Evolutionary conservation across 2,329 filamentous ascomycete genomes (phyloP).

Genomic region (Dothideomycetidae sp.): DNA sequence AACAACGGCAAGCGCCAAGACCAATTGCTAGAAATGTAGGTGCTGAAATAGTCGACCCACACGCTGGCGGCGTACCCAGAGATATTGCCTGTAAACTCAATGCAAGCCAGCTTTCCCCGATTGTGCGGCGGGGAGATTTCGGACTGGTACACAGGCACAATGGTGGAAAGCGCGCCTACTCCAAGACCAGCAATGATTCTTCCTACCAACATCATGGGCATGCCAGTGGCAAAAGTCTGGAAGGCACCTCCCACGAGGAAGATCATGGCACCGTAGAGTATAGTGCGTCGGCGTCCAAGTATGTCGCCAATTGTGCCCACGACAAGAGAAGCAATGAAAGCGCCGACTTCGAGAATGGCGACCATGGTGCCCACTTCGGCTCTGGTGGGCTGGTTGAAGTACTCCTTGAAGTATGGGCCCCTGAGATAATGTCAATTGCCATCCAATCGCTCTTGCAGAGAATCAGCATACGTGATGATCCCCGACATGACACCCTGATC

Average conservation of each 20-base stretch:
- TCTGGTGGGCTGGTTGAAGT: constrained; percentile 76
- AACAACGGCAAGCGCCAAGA: constrained; percentile 83
- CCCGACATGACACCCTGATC: constrained; percentile 82
- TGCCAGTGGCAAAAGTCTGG: constrained; percentile 66
- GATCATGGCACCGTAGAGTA: constrained; percentile 82
- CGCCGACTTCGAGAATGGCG: constrained; percentile 86
- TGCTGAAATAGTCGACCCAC: constrained; percentile 97
- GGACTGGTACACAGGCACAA: constrained; percentile 40
- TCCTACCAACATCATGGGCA: constrained; percentile 66
- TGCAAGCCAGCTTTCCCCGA: constrained; percentile 86
- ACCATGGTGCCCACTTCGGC: constrained; percentile 95
- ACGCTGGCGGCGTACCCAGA: constrained; percentile 90
- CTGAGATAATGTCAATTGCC: constrained; percentile 34
- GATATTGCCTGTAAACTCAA: constrained; percentile 96
- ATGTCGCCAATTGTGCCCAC: constrained; percentile 85
- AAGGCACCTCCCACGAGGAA: constrained; percentile 74
- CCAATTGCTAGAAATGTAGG: constrained; percentile 68
- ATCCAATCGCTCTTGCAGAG: constrained; percentile 1
- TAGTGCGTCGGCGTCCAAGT: constrained; percentile 76
- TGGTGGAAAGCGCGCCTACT: constrained; percentile 36
- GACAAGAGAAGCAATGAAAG: constrained; percentile 73
- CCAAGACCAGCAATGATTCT: constrained; percentile 38
- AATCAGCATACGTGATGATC: constrained; percentile 48
- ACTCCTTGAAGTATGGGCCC: constrained; percentile 74
- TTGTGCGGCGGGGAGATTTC: constrained; percentile 80